phyloP scores from a whole-genome alignment of 2,329 filamentous ascomycete species.

The Pseudocercospora crystallina region DNA sequence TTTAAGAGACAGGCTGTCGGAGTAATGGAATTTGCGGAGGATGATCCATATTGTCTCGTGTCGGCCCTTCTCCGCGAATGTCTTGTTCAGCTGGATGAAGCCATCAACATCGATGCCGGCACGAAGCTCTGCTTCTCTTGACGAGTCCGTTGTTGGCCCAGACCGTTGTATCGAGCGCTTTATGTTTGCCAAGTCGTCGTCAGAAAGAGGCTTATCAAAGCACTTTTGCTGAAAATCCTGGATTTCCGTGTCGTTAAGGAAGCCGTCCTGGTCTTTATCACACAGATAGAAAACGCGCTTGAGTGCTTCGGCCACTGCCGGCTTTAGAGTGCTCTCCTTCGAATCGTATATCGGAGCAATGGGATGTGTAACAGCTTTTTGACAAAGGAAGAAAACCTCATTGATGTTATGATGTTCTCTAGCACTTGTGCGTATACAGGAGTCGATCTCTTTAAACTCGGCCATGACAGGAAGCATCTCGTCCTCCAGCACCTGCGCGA shows the following conservation, averaged over 20 bases:
- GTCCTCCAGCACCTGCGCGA: conserved; percentile 85
- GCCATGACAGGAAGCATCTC: conserved; percentile 98
- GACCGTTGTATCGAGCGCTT: conserved; percentile 76
- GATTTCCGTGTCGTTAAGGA: conserved; percentile 86
- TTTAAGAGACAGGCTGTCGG: conserved; percentile 87
- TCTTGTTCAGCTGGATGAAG: conserved; percentile 88
- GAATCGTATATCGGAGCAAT: conserved; percentile 96
- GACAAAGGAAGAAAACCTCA: conserved; percentile 92
- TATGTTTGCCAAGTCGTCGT: conserved; percentile 84
- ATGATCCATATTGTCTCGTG: conserved; percentile 99
- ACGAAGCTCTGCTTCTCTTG: too few relatives aligned
- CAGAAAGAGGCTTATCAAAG: conserved; percentile 81
- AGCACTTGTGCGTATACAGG: conserved; percentile 91
- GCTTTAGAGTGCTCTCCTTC: conserved; percentile 84
- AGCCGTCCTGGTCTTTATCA: conserved; percentile 94
- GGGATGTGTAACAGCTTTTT: conserved; percentile 95
- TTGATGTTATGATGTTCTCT: conserved; percentile 92
- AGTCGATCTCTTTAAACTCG: conserved; percentile 98
- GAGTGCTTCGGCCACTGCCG: conserved; percentile 80
- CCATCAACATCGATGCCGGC: conserved; percentile 75
- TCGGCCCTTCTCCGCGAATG: conserved; percentile 94
- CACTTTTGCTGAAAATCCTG: conserved; percentile 86
- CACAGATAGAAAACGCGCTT: conserved; percentile 92
- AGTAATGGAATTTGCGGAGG: conserved; percentile 90
- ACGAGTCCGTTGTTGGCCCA: conserved; percentile 46